These are phyloP conservation scores for Neopestalotiopsis rosae DNA, from an alignment of 2,329 filamentous ascomycete species.

Conservation along the genomic window DNA sequence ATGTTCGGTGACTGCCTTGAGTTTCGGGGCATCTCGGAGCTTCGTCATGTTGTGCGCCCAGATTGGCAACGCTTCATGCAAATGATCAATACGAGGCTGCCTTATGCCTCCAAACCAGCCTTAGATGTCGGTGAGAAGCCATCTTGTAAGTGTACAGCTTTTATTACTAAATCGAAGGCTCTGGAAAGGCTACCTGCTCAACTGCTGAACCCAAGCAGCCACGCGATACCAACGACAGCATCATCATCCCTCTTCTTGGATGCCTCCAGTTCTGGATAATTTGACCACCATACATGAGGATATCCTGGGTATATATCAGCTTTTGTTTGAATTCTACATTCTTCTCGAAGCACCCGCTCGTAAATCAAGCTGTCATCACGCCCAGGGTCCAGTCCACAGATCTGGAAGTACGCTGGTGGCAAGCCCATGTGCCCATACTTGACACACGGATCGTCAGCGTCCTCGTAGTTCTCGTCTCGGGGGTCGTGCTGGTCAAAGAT, in stretches of 20 bases:
- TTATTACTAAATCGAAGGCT: no score
- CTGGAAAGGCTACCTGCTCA: not conserved
- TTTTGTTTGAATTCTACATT: slow-evolving; percentile 6
- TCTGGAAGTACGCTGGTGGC: slow-evolving; percentile 18
- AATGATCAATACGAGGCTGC: no score
- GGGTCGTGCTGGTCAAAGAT: slow-evolving; percentile 14
- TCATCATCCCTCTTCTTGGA: slow-evolving; percentile 10
- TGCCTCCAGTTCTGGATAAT: not conserved
- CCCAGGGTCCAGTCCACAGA: slow-evolving; percentile 12
- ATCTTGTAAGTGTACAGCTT: no score
- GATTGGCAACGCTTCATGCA: no score
- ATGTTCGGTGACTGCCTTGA: no score
- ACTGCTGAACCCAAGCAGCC: not conserved
- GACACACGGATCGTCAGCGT: not conserved
- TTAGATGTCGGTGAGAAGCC: no score
- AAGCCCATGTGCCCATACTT: slow-evolving; percentile 3
- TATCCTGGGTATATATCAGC: slow-evolving; percentile 7
- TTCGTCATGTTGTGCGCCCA: no score
- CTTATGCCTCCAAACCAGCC: no score
- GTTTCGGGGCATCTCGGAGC: no score
- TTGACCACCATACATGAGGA: slow-evolving; percentile 7
- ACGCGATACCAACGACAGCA: not conserved
- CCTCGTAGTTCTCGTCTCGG: not conserved
- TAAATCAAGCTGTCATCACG: slow-evolving; percentile 19
- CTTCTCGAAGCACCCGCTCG: slow-evolving; percentile 15